A percentile compares a stretch with the other conserved stretches of the same genome.
Evolutionary conservation across 2,329 filamentous ascomycete genomes (phyloP).

Genomic region (Penicillium verrucosum): DNA sequence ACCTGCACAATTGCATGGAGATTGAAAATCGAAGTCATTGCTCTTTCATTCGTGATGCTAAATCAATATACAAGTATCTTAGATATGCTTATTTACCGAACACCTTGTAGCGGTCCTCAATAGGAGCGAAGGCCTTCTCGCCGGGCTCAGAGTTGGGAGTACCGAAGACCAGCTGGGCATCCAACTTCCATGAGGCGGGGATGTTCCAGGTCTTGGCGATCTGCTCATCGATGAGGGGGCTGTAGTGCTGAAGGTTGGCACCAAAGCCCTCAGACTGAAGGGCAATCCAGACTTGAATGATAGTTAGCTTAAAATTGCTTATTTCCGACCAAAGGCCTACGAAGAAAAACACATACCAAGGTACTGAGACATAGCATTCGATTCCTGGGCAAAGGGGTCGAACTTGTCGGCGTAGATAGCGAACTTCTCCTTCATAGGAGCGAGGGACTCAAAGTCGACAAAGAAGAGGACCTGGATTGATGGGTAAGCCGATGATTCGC

Average conservation of each 20-base stretch:
- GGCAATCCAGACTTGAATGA: constrained; percentile 63
- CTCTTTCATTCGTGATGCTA: constrained; percentile 6
- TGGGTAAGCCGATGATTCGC: neutral
- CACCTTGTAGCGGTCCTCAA: constrained; percentile 36
- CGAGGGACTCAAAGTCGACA: constrained; percentile 66
- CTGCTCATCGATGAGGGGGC: constrained; percentile 74
- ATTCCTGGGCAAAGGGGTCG: constrained; percentile 70
- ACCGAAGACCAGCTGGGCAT: constrained; percentile 82
- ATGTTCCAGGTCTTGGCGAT: constrained; percentile 66
- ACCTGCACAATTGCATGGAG: neutral
- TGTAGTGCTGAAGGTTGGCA: constrained; percentile 90
- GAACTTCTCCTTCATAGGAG: constrained; percentile 59
- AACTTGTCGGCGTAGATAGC: constrained; percentile 76
- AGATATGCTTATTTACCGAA: constrained; percentile 31
- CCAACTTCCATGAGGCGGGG: constrained; percentile 69
- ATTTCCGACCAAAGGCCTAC: neutral
- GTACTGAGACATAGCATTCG: constrained; percentile 75
- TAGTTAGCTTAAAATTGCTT: constrained; percentile 1
- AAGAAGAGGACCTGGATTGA: constrained; percentile 67
- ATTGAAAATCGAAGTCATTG: neutral
- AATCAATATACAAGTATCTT: neutral
- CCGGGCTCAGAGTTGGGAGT: constrained; percentile 20
- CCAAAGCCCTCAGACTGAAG: constrained; percentile 80
- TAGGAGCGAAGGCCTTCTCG: constrained; percentile 30
- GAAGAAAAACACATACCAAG: constrained; percentile 34